Base-by-base conservation (phyloP, 2,329 filamentous ascomycete genomes). In the Nothomitra cinnamomea region DNA sequence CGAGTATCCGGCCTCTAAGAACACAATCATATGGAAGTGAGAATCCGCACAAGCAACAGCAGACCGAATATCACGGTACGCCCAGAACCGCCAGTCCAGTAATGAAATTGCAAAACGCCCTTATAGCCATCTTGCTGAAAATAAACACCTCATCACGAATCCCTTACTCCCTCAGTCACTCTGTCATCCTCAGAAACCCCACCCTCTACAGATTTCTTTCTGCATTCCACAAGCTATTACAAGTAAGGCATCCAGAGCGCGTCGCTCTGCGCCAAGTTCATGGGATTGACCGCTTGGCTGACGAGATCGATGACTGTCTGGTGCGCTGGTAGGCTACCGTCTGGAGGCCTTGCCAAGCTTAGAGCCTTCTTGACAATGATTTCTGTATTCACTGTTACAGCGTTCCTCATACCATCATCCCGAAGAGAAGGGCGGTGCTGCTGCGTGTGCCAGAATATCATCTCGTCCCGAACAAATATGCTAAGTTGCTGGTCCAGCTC, bases 211-310 rank as follows among this genome's bases (percentile, higher is more conserved):
- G 4, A 32, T 32, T 32, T 10, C 38, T n/a, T 41, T 5, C 38
- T 5, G 38, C 38, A 4, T 19, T 41, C 17, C 38, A 4, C 15
- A 7, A 25, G 15, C 12, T 19, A 38, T 57, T 74, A 96, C 64
- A 96, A 71, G 72, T 94, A 98, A 22, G 87, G 83, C 90, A 96
- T 96, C 88, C 92, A 99, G 61, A 98, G 71, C 55, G 89, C 82
- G 73, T 98, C 92, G 63, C 85, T 89, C 67, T 86, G 79, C 45
- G 85, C 83, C 68, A 99, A 67, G 66, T 92, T 88, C 71, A 86
- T 81, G 1, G 92, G 92, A 68, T 95, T 94, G 15, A 94, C 89
- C 1, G 90, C 88, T 70, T 83, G 84, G n/a, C 85, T 85, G 57
- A 98, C 85, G 57, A 94, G 70, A 69, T 99, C 92, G 63, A 98